A percentile compares a stretch with the other conserved stretches of the same genome.
phyloP scores from a whole-genome alignment of 2,329 filamentous ascomycete species.

The Exserohilum turcica region DNA sequence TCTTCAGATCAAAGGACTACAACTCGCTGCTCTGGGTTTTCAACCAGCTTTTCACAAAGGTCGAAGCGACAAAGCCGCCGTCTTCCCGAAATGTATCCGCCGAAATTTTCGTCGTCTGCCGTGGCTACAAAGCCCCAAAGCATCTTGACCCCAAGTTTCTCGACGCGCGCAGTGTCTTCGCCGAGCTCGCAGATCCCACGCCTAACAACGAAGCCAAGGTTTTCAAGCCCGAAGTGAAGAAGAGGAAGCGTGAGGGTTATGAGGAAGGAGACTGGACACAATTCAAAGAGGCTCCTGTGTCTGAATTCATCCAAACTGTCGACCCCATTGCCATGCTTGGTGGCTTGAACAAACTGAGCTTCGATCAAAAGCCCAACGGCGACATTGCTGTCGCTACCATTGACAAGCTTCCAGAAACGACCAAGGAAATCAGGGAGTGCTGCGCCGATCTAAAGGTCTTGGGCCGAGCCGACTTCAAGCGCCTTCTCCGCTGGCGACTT shows the following conservation, averaged over 20 bases:
- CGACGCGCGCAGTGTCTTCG: conserved; percentile 87
- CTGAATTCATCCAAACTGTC: conserved; percentile 89
- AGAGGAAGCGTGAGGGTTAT: conserved; percentile 96
- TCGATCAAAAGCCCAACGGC: conserved; percentile 74
- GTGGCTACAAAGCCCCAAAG: conserved; percentile 94
- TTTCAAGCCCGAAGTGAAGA: conserved; percentile 96
- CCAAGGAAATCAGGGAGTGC: conserved; percentile 67
- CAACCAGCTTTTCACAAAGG: conserved; percentile 92
- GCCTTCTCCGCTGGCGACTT: conserved; percentile 85
- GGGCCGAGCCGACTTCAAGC: conserved; percentile 92
- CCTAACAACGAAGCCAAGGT: conserved; percentile 98
- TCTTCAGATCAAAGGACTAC: conserved; percentile 97
- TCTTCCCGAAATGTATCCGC: conserved; percentile 95
- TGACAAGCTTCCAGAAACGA: conserved; percentile 72
- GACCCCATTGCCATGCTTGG: conserved; percentile 94
- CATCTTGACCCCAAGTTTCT: conserved; percentile 89
- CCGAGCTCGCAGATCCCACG: conserved; percentile 80
- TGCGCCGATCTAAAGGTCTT: conserved; percentile 77
- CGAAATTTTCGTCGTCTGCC: conserved; percentile 97
- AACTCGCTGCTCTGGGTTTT: conserved; percentile 96
- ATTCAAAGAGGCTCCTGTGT: conserved; percentile 85
- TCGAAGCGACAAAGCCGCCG: conserved; percentile 96
- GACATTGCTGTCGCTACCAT: conserved; percentile 88
- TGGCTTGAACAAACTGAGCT: conserved; percentile 80
- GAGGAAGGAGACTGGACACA: conserved; percentile 94